A percentile compares a stretch with the other conserved stretches of the same genome.
phyloP scores from a whole-genome alignment of 2,329 filamentous ascomycete genomes.

The Teratosphaeria nubilosa region DNA sequence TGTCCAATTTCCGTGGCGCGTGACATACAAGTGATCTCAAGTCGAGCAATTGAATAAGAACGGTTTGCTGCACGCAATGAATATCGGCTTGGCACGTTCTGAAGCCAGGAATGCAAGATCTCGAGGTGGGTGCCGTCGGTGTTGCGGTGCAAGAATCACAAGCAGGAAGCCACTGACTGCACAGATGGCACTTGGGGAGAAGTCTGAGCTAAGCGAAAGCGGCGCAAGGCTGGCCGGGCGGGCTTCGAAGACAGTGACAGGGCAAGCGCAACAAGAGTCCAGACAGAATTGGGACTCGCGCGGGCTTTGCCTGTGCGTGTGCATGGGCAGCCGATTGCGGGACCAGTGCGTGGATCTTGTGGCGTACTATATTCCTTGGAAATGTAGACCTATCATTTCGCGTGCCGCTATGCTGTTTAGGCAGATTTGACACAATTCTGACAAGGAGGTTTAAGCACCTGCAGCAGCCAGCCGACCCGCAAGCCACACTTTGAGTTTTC shows the following conservation, averaged over 20 bases:
- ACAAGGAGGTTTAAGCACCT: neutral
- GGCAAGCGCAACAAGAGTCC: neutral
- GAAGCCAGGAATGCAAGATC: neutral
- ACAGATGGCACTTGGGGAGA: neutral
- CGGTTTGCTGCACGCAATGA: neutral
- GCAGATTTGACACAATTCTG: neutral
- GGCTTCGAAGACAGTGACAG: neutral
- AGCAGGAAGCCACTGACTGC: neutral
- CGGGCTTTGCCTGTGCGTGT: neutral
- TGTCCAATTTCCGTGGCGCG: neutral
- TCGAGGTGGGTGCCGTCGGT: neutral
- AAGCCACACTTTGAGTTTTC: neutral
- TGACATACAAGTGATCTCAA: neutral
- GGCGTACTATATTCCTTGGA: neutral
- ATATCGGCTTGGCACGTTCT: constrained; percentile 4
- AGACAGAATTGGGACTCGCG: neutral
- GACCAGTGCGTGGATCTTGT: neutral
- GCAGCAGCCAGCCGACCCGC: neutral
- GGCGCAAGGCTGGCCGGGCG: neutral
- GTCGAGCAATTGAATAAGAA: neutral
- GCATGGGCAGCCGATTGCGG: neutral
- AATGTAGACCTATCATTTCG: neutral
- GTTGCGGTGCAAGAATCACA: neutral
- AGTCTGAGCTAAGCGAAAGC: neutral
- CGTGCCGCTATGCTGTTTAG: neutral